phyloP scores from a whole-genome alignment of 1,139 yeast genomes.

The Blastobotrys persicus region DNA sequence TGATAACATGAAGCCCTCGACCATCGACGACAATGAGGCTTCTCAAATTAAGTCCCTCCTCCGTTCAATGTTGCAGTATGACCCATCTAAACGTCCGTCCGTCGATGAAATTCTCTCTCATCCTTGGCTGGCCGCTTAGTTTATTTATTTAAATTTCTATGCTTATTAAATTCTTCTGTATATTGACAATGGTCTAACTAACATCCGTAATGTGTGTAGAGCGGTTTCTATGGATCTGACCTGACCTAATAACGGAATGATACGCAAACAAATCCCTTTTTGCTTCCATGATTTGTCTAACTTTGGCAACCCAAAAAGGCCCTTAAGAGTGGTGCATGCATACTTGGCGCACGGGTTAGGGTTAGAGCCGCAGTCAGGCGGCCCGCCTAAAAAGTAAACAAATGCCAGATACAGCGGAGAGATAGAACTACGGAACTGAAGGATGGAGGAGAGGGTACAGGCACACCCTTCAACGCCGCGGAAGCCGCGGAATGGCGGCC shows the following conservation, averaged over 20 bases:
- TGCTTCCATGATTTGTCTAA: no score
- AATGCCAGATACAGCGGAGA: background rate
- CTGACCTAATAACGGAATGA: no score
- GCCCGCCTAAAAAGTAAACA: background rate
- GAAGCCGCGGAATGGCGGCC: background rate
- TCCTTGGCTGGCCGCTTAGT: conserved; percentile 59
- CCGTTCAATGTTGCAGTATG: conserved; percentile 32
- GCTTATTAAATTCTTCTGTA: background rate
- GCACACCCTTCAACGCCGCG: conserved; percentile 1
- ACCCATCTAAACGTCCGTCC: conserved; percentile 74
- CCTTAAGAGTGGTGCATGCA: no score
- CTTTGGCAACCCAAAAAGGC: no score
- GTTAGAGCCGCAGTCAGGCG: no score
- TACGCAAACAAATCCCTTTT: no score
- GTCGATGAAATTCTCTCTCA: conserved; percentile 84
- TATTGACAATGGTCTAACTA: no score
- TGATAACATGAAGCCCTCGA: conserved; percentile 18
- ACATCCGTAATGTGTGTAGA: no score
- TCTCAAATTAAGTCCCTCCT: conserved; percentile 17
- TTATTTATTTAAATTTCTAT: no score
- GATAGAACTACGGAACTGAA: background rate
- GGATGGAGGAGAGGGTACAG: background rate
- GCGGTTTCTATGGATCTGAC: no score
- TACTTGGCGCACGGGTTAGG: no score
- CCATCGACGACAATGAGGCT: conserved; percentile 18